Conservation (phyloP, 305 asterid species). For the Fraxinus paxiana region DNA sequence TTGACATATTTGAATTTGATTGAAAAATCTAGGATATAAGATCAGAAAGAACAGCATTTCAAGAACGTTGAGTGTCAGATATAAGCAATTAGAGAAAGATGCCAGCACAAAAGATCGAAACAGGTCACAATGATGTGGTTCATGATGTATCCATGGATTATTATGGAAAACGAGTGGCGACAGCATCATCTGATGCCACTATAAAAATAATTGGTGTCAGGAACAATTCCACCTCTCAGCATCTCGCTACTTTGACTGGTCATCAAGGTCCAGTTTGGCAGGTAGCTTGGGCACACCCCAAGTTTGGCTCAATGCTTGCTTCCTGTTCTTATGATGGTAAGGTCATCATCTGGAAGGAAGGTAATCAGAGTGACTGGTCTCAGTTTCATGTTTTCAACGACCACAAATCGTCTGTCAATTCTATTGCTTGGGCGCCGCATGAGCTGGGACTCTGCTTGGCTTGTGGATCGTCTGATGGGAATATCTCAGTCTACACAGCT, state of each 20-base stretch:
- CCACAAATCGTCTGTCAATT: conserved; percentile 79
- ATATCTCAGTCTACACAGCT: conserved; percentile 61
- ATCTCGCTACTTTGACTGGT: conserved; percentile 70
- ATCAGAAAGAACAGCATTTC: conserved; percentile 5
- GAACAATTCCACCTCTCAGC: conserved; percentile 70
- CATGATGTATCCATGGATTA: conserved; percentile 91
- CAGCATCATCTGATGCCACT: conserved; percentile 81
- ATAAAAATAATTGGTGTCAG: conserved; percentile 66
- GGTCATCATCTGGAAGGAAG: conserved; percentile 90
- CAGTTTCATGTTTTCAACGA: conserved; percentile 64
- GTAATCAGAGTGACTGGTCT: conserved; percentile 66
- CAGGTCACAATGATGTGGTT: conserved; percentile 72
- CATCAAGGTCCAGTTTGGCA: conserved; percentile 97
- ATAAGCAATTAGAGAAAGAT: conserved; percentile 31
- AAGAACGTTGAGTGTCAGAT: conserved; percentile 3
- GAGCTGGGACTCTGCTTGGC: conserved; percentile 89
- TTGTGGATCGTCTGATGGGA: conserved; percentile 85
- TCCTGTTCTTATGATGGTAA: conserved; percentile 88
- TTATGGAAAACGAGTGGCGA: conserved; percentile 85
- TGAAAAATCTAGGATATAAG: conserved; percentile 23
- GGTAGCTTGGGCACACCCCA: conserved; percentile 93
- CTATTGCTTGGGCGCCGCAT: conserved; percentile 91
- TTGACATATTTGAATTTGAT: not conserved
- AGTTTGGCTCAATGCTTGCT: conserved; percentile 73
- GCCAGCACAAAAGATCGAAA: conserved; percentile 95